These are phyloP conservation scores for Monosporascus ibericus DNA, from an alignment of 2,329 filamentous ascomycete genomes.

Conservation along the genomic window DNA sequence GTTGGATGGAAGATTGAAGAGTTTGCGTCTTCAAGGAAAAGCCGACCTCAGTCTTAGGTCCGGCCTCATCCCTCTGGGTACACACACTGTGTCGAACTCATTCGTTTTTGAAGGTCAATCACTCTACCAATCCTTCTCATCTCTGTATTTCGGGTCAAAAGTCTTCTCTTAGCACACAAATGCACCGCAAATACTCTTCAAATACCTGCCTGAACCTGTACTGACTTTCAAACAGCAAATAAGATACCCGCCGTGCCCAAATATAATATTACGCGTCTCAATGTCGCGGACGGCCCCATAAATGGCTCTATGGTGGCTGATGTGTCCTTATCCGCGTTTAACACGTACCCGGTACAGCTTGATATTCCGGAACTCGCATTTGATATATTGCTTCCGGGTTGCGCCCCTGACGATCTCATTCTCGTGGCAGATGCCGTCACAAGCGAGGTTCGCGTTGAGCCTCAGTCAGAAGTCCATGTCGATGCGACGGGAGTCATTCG, in stretches of 20 bases:
- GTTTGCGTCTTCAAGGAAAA: constrained; percentile 66
- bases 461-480: constrained; percentile 60
- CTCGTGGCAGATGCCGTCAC: constrained; percentile 72
- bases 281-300: constrained; percentile 62
- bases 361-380: constrained; percentile 76
- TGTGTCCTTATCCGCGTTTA: constrained; percentile 64
- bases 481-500: constrained; percentile 67
- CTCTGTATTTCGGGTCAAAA: constrained; percentile 57
- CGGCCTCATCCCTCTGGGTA: constrained; percentile 73
- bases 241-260: constrained; percentile 72
- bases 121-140: constrained; percentile 58
- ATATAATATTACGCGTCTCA: constrained; percentile 76
- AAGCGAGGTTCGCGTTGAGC: constrained; percentile 57
- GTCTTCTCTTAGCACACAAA: constrained; percentile 29
- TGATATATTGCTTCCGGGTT: constrained; percentile 79
- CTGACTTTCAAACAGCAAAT: constrained; percentile 47
- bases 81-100: constrained; percentile 67
- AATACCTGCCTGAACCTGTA: constrained; percentile 14
- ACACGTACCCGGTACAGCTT: constrained; percentile 73
- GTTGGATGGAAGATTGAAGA: constrained; percentile 69
- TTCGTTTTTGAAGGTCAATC: constrained; percentile 78
- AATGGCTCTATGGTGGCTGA: constrained; percentile 71
- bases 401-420: constrained; percentile 66
- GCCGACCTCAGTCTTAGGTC: constrained; percentile 70
- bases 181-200: constrained; percentile 9